Evolutionary conservation across 495 filamentous ascomycete genomes (phyloP).

Genomic region (Aspergillus avenaceus): DNA sequence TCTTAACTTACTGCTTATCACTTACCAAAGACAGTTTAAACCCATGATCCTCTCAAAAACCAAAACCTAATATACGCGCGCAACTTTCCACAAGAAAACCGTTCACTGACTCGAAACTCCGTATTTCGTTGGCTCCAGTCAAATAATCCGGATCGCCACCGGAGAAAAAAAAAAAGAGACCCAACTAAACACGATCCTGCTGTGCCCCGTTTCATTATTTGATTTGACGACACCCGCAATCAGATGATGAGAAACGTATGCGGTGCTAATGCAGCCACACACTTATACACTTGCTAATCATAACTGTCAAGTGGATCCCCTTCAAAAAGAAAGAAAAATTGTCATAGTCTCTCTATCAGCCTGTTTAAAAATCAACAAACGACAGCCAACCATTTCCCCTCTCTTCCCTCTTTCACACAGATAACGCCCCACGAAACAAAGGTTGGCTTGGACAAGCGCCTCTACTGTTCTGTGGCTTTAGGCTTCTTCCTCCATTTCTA

Average conservation of each 20-base stretch:
- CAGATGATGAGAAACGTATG: conserved; percentile 34
- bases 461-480: too few species aligned
- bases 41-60: not conserved
- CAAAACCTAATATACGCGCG: conserved; percentile 1
- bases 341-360: not conserved
- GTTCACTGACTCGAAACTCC: conserved; percentile 2
- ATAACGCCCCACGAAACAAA: too few species aligned
- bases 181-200: too few species aligned
- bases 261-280: conserved; percentile 31
- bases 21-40: not conserved
- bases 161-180: conserved; percentile 8
- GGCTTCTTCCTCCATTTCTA: not conserved
- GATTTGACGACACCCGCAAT: conserved; percentile 22
- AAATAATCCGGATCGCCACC: conserved; percentile 15
- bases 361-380: too few species aligned
- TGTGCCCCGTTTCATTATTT: conserved; percentile 11
- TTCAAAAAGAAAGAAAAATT: not conserved
- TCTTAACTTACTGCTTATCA: not conserved
- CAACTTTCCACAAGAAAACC: not conserved
- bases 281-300: conserved; percentile 13
- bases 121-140: conserved; percentile 15
- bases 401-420: too few species aligned
- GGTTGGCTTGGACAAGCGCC: too few species aligned
- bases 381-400: too few species aligned
- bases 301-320: conserved; percentile 7